A percentile compares a stretch with the other conserved stretches of the same genome.
phyloP scores from a whole-genome alignment of 495 filamentous ascomycete species.

The Hypoxylon lienhwacheense region DNA sequence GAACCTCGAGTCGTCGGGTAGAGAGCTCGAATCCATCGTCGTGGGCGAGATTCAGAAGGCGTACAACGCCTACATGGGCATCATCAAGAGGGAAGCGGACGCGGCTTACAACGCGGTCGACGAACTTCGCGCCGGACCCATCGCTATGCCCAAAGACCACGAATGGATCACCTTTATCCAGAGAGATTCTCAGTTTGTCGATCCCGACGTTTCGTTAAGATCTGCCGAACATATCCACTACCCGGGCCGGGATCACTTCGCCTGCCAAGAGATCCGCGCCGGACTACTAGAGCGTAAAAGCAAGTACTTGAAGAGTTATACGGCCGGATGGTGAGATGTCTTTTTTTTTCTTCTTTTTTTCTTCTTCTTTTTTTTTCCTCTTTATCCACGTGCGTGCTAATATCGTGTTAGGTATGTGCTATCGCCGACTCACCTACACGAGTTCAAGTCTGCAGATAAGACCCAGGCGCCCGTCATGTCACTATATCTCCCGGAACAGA shows the following conservation, averaged over 20 bases:
- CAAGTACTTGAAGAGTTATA: slow-evolving; percentile 98
- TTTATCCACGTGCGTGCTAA: slow-evolving; percentile 38
- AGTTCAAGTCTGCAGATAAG: slow-evolving; percentile 88
- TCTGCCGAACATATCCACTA: slow-evolving; percentile 84
- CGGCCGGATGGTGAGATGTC: slow-evolving; percentile 81
- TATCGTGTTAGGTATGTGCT: slow-evolving; percentile 80
- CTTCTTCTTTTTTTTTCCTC: slow-evolving; percentile 10
- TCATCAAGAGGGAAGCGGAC: slow-evolving; percentile 87
- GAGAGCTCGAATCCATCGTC: slow-evolving; percentile 92
- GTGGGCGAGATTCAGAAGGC: slow-evolving; percentile 97
- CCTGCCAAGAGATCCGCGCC: slow-evolving; percentile 81
- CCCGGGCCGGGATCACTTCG: slow-evolving; percentile 87
- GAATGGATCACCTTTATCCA: slow-evolving; percentile 89
- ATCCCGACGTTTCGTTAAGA: slow-evolving; percentile 78
- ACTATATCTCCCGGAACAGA: slow-evolving; percentile 89
- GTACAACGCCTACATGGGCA: slow-evolving; percentile 87
- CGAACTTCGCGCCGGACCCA: slow-evolving; percentile 77
- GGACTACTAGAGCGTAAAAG: slow-evolving; percentile 95
- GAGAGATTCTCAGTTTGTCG: slow-evolving; percentile 82
- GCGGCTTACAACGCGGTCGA: slow-evolving; percentile 76
- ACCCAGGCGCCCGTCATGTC: slow-evolving; percentile 83
- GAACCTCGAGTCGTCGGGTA: slow-evolving; percentile 91
- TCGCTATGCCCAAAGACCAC: slow-evolving; percentile 85
- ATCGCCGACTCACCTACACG: slow-evolving; percentile 93
- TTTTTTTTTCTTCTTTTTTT: slow-evolving; percentile 12